Base-by-base conservation (phyloP, 2,329 filamentous ascomycete genomes). In the Fusarium stilboides region DNA sequence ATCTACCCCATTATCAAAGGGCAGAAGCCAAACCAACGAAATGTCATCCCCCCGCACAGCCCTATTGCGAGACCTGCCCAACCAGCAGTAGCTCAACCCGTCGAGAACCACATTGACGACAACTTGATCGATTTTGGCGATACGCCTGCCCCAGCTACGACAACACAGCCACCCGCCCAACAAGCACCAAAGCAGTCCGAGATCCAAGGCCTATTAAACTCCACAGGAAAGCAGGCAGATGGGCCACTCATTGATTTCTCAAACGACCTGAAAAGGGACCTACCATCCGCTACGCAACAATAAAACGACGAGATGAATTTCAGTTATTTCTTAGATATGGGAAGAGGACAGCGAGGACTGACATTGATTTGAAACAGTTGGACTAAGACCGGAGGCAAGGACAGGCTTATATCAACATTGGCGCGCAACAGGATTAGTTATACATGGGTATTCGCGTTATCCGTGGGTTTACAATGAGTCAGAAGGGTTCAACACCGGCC, bases 1-100 rank as follows among this genome's bases (percentile, higher is more conserved):
- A 94, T 98, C 62, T 92, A 93, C 53, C 94, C 96, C 3, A 92
- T 99, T 62, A 77, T 98, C 26, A 88, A 89, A 39, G 94, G 94
- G 33, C 94, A 97, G 78, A 88, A 86, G 72, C 78, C 83, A 24
- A 80, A 82, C 42, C 80, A 85, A 56, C 82, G 85, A 77, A 87
- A 87, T 71, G 77, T 86, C 68, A 88, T 91, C 59, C 86, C 89
- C 64, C 83, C 86, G 5, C 73, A 68, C 57, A 75, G 61, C 75
- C 62, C 68, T 26, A 45, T 66, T 34, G 37, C 66, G 15, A 64
- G 61, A n/a, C 49, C 55, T 28, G 37, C 52, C 19, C 57, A 71
- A 37, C 34, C 60, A 45, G 42, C 46, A 28, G 31, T 62, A 45
- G 43, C 33, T 81, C 55, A 49, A 28, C 63, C 28, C 7, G 31